Evolutionary conservation across 345 rosid species (phyloP), one percentile per base, ranked within the genome.

Genomic region (Crucihimalaya himalaica): DNA sequence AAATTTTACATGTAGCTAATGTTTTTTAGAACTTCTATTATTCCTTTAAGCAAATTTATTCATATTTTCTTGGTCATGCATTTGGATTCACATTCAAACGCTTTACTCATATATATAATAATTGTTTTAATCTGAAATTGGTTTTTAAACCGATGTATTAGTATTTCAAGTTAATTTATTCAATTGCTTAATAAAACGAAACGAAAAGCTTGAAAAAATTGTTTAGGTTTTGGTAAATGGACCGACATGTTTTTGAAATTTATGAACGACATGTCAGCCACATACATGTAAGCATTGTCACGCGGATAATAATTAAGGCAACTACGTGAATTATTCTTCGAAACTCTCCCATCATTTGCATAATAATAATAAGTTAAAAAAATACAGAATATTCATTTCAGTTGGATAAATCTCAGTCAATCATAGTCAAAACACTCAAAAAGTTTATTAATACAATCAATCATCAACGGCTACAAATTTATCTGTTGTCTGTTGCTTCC

Each of bases 201-300:
- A 32, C 35, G 15, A 42, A 43, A 45, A 45, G 18, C 23, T 31
- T 31, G 31, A 3, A 50, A 50, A 50, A n/a, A n/a, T n/a, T n/a
- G n/a, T n/a, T 25, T 27, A 51, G 13, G 23, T 53, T 53, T 19
- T 16, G 43, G 54, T 63, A 43, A 54, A 53, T 32, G 48, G 47
- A 73, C 64, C 76, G 70, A 72, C 76, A 63, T 32, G 28, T n/a
- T 63, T 37, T 51, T 31, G 15, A 53, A 61, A n/a, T 51, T 27
- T 28, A 27, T 21, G 18, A 58, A 45, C 47, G 32, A 59, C 74
- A 16, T 70, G 58, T 59, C 47, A 47, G 57, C 37, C 58, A 57
- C 73, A 27, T 34, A 58, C 50, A n/a, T n/a, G 14, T 35, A 58
- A 59, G 66, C 47, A 46, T 21, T 21, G 14, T 34, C 66, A 47